Conservation (phyloP, 768 basidiomycete species). For the Chalciporus piperatus region DNA sequence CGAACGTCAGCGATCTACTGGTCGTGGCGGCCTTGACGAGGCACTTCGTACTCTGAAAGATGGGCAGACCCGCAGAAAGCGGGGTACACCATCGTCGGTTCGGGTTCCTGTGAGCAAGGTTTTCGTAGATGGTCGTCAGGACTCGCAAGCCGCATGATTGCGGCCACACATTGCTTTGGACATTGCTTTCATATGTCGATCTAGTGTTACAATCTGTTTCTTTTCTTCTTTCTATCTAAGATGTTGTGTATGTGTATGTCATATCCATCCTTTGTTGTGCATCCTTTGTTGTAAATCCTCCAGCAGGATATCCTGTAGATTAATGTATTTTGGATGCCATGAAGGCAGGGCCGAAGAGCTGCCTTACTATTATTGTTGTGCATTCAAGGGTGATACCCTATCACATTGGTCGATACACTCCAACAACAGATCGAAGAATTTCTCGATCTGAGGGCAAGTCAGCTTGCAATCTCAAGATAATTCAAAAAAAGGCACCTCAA, state of each 20-base stretch:
- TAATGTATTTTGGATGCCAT: background rate
- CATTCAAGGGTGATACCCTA: conserved; percentile 56
- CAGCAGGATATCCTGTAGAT: background rate
- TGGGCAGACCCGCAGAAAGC: conserved; percentile 37
- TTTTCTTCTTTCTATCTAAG: background rate
- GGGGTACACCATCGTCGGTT: conserved; percentile 13
- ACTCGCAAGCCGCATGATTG: background rate
- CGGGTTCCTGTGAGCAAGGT: conserved; percentile 19
- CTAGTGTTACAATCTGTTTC: background rate
- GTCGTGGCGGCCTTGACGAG: conserved; percentile 79
- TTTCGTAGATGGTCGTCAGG: conserved; percentile 26
- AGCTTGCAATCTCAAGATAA: background rate
- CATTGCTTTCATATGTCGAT: background rate
- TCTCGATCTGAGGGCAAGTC: conserved; percentile 45
- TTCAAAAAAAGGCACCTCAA: conserved; percentile 49
- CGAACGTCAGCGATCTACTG: conserved; percentile 51
- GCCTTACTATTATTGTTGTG: conserved; percentile 1
- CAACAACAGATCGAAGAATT: conserved; percentile 65
- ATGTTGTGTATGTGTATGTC: background rate
- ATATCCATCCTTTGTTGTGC: background rate
- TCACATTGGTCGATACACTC: conserved; percentile 61
- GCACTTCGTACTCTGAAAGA: conserved; percentile 78
- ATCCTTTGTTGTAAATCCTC: background rate
- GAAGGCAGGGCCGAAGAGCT: background rate
- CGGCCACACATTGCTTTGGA: background rate